Percentiles rank a stretch among this genome's conserved stretches.
phyloP scores from a whole-genome alignment of 306 rosid species.

The Quercus berberidifolia region DNA sequence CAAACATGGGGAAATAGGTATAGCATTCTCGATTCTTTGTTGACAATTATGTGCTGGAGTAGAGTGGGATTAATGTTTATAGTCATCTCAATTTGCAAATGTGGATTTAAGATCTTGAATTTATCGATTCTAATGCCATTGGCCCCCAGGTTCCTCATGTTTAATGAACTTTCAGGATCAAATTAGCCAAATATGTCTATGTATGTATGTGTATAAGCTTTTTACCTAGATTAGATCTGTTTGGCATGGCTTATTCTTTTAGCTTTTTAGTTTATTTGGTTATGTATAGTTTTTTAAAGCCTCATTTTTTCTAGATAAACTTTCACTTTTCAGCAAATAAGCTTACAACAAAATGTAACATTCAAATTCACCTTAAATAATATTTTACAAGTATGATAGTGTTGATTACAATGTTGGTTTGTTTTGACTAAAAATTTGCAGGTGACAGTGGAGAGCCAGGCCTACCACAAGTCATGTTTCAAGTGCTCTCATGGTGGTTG shows the following conservation, averaged over 20 bases:
- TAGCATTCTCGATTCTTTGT: neutral
- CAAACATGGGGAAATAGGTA: neutral
- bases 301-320: neutral
- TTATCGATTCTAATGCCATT: too few relatives aligned
- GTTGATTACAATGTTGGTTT: neutral
- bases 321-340: too few relatives aligned
- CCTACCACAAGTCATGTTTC: slow-evolving; percentile 86
- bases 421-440: slow-evolving; percentile 18
- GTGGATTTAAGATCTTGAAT: too few relatives aligned
- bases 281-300: too few relatives aligned
- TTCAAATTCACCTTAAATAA: neutral
- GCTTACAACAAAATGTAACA: too few relatives aligned
- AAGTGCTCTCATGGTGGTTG: slow-evolving; percentile 98
- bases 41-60: too few relatives aligned
- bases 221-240: neutral
- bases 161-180: too few relatives aligned
- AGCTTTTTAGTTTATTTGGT: too few relatives aligned
- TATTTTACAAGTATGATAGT: neutral
- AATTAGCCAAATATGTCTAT: too few relatives aligned
- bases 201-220: too few relatives aligned
- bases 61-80: neutral
- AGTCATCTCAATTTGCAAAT: neutral
- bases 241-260: too few relatives aligned
- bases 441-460: slow-evolving; percentile 94
- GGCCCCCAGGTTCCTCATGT: too few relatives aligned